phyloP scores from a whole-genome alignment of 2,329 filamentous ascomycete species.

The Tolypocladium inflatum region DNA sequence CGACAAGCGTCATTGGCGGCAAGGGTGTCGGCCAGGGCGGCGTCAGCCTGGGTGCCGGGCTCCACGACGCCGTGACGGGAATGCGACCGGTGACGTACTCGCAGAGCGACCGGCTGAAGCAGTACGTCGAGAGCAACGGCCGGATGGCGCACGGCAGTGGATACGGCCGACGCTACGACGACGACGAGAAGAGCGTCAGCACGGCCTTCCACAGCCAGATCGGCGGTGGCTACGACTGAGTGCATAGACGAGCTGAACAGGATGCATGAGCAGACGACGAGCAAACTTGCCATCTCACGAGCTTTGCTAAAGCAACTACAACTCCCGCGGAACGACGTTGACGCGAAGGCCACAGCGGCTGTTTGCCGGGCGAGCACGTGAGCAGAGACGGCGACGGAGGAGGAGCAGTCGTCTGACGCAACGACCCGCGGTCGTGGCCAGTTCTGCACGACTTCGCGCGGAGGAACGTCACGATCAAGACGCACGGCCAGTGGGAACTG shows the following conservation, averaged over 20 bases:
- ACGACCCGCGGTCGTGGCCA: background rate
- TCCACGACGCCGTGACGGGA: constrained; percentile 65
- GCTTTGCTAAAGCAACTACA: background rate
- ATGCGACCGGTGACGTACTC: constrained; percentile 50
- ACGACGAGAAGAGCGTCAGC: constrained; percentile 92
- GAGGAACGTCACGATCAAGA: background rate
- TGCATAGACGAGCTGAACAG: constrained; percentile 10
- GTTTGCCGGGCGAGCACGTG: background rate
- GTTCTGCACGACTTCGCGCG: background rate
- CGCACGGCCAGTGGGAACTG: background rate
- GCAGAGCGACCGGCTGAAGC: constrained; percentile 70
- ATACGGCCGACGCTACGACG: constrained; percentile 66
- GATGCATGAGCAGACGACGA: constrained; percentile 17
- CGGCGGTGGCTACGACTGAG: constrained; percentile 52
- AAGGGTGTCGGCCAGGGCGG: constrained; percentile 75
- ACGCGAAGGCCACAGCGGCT: background rate
- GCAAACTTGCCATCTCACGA: constrained; percentile 11
- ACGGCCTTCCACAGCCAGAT: constrained; percentile 96
- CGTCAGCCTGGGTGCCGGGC: constrained; percentile 73
- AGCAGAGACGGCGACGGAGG: background rate
- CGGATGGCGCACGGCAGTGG: constrained; percentile 58
- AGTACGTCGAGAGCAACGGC: constrained; percentile 82
- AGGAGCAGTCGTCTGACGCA: background rate
- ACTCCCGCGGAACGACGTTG: background rate
- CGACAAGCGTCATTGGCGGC: constrained; percentile 65